Evolutionary conservation across 805 yeast genomes (phyloP), one percentile per base, ranked within the genome.

Genomic region (Candida bentonensis): DNA sequence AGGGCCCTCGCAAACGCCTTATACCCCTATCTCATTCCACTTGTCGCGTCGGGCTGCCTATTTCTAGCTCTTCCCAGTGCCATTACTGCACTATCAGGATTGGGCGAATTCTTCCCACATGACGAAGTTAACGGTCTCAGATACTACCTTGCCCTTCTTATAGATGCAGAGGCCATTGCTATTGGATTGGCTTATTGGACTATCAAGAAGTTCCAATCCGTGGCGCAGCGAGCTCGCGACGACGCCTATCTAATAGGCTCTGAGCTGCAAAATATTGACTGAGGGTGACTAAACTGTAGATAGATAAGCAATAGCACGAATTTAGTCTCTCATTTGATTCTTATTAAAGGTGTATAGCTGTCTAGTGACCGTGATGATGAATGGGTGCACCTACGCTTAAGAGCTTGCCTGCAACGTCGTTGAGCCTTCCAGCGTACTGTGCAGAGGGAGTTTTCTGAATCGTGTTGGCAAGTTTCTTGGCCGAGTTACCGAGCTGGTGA

Each of bases 191-290:
- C 20, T 4, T 30, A 30, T 17, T n/a, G 17, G 11, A 5, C 17
- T 5, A 17, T 15, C 5, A 9, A n/a, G 17, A 30, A 30, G 20
- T 5, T 30, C n/a, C 36, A 17, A 11, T 11, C n/a, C 7, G 7
- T 30, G 5, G 36, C 36, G 26, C 36, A 21, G 13, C 17, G 36
- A 15, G 55, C 61, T n/a, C 47, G 61, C 15, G 66, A 62, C 44
- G 57, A 57, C 21, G 51, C 55, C 4, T 62, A 61, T 44, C 45
- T 57, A 26, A 53, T 61, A 21, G 65, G 66, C 15, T 52, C 53
- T 39, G 61, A 55, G 36, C 51, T 62, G 27, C 61, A 62, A 41
- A 62, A 62, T 44, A 48, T 53, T 44, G 52, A 45, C 15, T 41
- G 23, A n/a, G n/a, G n/a, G n/a, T n/a, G n/a, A n/a, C n/a, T n/a